Percentiles rank a stretch among this genome's conserved stretches.
Conservation (phyloP, 2,329 filamentous ascomycete genomes). For the Colletotrichum lentis region DNA sequence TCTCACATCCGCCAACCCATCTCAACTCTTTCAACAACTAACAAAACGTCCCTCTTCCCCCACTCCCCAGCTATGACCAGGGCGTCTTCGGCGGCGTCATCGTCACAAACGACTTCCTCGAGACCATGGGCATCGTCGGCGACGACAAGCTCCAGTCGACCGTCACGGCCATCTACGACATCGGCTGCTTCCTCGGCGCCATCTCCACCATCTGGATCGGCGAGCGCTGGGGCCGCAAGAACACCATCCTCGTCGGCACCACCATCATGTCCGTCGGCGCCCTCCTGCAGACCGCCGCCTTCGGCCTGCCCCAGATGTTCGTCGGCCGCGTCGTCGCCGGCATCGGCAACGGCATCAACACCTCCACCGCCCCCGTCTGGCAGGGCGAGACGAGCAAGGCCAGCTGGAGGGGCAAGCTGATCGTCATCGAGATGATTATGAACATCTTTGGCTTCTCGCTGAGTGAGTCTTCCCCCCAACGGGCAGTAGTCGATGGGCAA, state of each 20-base stretch:
- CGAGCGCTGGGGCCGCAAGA: conserved; percentile 47
- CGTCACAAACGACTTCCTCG: conserved; percentile 54
- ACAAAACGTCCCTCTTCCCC: neutral
- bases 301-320: conserved; percentile 52
- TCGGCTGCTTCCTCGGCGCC: conserved; percentile 66
- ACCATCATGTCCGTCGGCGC: conserved; percentile 48
- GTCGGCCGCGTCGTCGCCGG: conserved; percentile 57
- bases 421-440: conserved; percentile 47
- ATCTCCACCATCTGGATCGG: conserved; percentile 47
- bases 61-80: conserved; percentile 53
- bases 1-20: neutral
- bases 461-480: conserved; percentile 6
- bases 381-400: conserved; percentile 49
- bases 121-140: conserved; percentile 53
- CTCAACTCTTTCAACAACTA: neutral
- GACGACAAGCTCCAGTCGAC: conserved; percentile 51
- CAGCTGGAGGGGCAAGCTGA: conserved; percentile 45
- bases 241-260: conserved; percentile 46
- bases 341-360: conserved; percentile 55
- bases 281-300: conserved; percentile 48
- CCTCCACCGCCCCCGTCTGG: conserved; percentile 49
- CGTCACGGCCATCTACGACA: conserved; percentile 65
- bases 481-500: neutral
- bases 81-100: conserved; percentile 60
- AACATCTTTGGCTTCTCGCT: conserved; percentile 46